Percentiles rank a stretch among this genome's conserved stretches.
Conservation (phyloP, 2,329 filamentous ascomycete species). For the Microascus cirrosus region DNA sequence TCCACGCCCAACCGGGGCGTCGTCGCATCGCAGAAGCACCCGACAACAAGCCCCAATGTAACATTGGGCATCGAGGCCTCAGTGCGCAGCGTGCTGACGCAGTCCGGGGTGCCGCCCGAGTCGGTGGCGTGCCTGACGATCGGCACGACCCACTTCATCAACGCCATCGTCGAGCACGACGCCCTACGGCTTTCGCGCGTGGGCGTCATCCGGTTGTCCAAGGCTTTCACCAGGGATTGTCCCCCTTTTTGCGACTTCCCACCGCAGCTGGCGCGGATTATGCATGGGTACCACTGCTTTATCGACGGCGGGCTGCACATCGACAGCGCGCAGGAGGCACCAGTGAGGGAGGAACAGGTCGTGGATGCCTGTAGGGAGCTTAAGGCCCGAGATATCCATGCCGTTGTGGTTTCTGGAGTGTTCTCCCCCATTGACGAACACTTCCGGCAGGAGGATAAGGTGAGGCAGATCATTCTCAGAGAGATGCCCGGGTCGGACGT, state of each 20-base stretch:
- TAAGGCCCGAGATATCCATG: slow-evolving; percentile 26
- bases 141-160: slow-evolving; percentile 47
- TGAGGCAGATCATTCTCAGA: slow-evolving; percentile 21
- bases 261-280: slow-evolving; percentile 29
- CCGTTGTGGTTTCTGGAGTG: slow-evolving; percentile 35
- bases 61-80: not conserved
- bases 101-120: not conserved
- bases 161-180: slow-evolving; percentile 45
- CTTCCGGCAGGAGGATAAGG: slow-evolving; percentile 35
- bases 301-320: slow-evolving; percentile 40
- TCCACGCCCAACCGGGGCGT: slow-evolving; percentile 1
- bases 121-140: slow-evolving; percentile 38
- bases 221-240: slow-evolving; percentile 34
- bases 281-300: slow-evolving; percentile 31
- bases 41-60: not conserved
- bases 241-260: slow-evolving; percentile 44
- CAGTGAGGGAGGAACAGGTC: slow-evolving; percentile 29
- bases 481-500: slow-evolving; percentile 24
- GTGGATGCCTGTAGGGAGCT: slow-evolving; percentile 25
- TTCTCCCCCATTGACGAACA: slow-evolving; percentile 41
- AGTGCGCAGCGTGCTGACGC: not conserved
- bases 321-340: slow-evolving; percentile 33
- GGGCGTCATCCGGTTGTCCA: slow-evolving; percentile 43
- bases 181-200: slow-evolving; percentile 33
- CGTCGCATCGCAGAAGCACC: slow-evolving; percentile 6